Conservation (phyloP, 192 early-diverging fungal genomes). For the Thamnidium elegans region DNA sequence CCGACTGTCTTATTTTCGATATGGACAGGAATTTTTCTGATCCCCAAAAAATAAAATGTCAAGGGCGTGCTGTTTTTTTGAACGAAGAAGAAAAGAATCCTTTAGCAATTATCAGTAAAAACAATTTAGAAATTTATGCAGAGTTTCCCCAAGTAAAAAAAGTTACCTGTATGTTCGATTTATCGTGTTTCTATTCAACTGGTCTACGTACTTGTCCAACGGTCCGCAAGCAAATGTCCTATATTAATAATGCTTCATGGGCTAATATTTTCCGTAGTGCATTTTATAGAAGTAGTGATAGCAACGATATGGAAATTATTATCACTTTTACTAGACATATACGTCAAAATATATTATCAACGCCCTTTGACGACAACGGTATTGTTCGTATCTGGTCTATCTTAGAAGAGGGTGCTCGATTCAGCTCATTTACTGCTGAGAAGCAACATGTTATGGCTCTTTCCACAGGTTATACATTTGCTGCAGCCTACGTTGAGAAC, state of each 20-base stretch:
- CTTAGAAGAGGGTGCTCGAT: neutral
- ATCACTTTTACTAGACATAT: neutral
- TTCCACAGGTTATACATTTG: neutral
- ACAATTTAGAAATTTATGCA: neutral
- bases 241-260: neutral
- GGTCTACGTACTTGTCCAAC: neutral
- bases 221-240: neutral
- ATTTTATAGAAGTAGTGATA: no score
- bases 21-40: no score
- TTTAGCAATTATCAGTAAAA: neutral
- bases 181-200: neutral
- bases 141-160: neutral
- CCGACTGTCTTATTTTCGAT: neutral
- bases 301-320: neutral
- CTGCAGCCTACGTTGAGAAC: neutral
- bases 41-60: neutral
- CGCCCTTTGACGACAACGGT: no score
- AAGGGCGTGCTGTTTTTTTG: conserved; percentile 4
- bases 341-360: no score
- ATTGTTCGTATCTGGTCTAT: conserved; percentile 10
- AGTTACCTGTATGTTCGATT: neutral
- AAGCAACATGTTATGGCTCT: conserved; percentile 5
- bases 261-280: no score
- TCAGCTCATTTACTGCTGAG: neutral
- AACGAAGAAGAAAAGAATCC: no score